Percentiles rank a stretch among this genome's conserved stretches.
These are phyloP conservation scores for Nemania sp. DNA, from an alignment of 2,329 filamentous ascomycete genomes.

Conservation along the genomic window DNA sequence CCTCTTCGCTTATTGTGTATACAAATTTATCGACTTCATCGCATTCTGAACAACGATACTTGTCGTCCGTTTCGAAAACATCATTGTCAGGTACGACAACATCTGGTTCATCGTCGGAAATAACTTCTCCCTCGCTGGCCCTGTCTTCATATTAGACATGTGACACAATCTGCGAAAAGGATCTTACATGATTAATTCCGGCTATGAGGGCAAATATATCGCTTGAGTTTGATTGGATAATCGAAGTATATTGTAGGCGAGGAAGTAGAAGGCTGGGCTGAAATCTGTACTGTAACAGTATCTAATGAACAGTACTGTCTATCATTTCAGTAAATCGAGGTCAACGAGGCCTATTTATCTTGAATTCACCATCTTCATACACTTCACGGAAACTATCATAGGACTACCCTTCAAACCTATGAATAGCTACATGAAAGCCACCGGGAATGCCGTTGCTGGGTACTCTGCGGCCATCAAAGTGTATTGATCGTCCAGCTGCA, in stretches of 20 bases:
- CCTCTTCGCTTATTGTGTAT: constrained; percentile 1
- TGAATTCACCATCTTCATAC: constrained; percentile 10
- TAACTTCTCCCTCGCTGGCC: background rate
- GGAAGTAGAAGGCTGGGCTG: background rate
- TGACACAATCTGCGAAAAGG: background rate
- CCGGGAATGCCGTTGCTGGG: constrained; percentile 10
- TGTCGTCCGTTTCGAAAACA: background rate
- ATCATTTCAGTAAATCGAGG: background rate
- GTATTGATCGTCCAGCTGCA: background rate
- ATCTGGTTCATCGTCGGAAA: background rate
- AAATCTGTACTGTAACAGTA: background rate
- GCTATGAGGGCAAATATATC: too few relatives aligned
- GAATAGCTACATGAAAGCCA: background rate
- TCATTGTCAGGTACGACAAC: constrained; percentile 6
- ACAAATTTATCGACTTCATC: constrained; percentile 16
- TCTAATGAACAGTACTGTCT: background rate
- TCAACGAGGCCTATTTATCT: background rate
- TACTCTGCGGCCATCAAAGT: background rate
- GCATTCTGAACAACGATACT: constrained; percentile 27
- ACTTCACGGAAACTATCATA: background rate
- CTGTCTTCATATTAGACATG: constrained; percentile 10
- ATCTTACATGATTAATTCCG: constrained; percentile 10
- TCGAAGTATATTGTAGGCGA: too few relatives aligned
- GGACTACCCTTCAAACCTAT: background rate
- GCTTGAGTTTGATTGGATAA: too few relatives aligned